phyloP scores from a whole-genome alignment of 108 stramenopile genomes.

The Cyclotella choctawhatcheeana region DNA sequence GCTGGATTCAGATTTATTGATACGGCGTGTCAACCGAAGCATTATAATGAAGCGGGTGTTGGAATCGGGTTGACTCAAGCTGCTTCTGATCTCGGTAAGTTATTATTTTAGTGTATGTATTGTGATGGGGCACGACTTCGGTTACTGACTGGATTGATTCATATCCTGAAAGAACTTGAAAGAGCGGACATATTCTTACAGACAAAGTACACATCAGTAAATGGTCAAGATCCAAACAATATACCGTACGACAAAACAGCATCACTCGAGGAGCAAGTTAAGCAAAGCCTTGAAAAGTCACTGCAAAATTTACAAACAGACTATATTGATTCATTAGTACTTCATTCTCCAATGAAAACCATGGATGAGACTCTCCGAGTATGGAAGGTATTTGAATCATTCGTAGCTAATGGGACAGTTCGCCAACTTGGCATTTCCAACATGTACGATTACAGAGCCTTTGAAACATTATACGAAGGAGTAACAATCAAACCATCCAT shows the following conservation, averaged over 20 bases:
- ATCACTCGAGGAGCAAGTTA: constrained; percentile 68
- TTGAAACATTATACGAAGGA: constrained; percentile 46
- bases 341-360: constrained; percentile 65
- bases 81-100: constrained; percentile 45
- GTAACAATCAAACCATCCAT: constrained; percentile 83
- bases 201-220: constrained; percentile 85
- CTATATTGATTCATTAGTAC: constrained; percentile 81
- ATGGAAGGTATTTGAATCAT: constrained; percentile 81
- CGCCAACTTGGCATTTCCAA: constrained; percentile 80
- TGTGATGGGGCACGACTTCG: background rate
- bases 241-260: constrained; percentile 75
- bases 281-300: constrained; percentile 59
- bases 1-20: constrained; percentile 92
- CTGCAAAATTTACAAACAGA: constrained; percentile 77
- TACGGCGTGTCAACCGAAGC: constrained; percentile 94
- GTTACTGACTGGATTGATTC: background rate
- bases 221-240: constrained; percentile 85
- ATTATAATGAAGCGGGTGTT: constrained; percentile 87
- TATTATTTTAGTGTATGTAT: background rate
- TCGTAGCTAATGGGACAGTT: constrained; percentile 68
- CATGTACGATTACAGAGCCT: constrained; percentile 45
- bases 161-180: constrained; percentile 23
- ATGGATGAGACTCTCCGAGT: constrained; percentile 59
- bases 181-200: constrained; percentile 84
- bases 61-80: constrained; percentile 66